Evolutionary conservation across 352 stramenopile species (phyloP).

Genomic region (Globisporangium rhizosaccharum): DNA sequence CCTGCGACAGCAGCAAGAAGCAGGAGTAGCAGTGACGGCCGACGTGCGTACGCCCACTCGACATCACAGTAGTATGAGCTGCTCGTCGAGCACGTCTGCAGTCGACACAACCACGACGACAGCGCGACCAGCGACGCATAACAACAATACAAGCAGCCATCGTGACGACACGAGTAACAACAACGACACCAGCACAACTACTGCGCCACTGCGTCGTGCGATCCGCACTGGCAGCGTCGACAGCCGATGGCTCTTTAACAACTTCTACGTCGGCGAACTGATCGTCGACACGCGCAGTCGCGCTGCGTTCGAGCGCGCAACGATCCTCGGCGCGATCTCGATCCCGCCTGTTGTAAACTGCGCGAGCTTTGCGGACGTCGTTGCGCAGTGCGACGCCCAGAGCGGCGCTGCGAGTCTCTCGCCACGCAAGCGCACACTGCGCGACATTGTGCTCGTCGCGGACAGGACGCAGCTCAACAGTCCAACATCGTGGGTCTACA

Average conservation of each 20-base stretch:
- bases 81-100: constrained; percentile 3
- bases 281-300: constrained; percentile 46
- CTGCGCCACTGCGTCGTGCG: constrained; percentile 5
- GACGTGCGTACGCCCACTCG: too few relatives aligned
- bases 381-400: constrained; percentile 12
- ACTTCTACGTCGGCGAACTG: constrained; percentile 55
- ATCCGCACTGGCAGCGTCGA: constrained; percentile 29
- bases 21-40: too few relatives aligned
- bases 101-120: neutral
- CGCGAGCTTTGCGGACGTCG: constrained; percentile 17
- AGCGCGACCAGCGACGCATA: neutral
- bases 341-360: constrained; percentile 24
- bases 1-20: too few relatives aligned
- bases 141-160: constrained; percentile 3
- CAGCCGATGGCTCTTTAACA: constrained; percentile 71
- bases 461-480: constrained; percentile 23
- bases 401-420: constrained; percentile 20
- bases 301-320: constrained; percentile 27
- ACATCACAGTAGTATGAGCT: neutral
- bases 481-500: constrained; percentile 29
- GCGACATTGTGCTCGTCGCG: constrained; percentile 49
- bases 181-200: neutral
- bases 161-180: neutral
- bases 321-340: constrained; percentile 46
- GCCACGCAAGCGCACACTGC: constrained; percentile 30